Conservation (phyloP, 2,329 filamentous ascomycete species). For the Hypomyces perniciosus region DNA sequence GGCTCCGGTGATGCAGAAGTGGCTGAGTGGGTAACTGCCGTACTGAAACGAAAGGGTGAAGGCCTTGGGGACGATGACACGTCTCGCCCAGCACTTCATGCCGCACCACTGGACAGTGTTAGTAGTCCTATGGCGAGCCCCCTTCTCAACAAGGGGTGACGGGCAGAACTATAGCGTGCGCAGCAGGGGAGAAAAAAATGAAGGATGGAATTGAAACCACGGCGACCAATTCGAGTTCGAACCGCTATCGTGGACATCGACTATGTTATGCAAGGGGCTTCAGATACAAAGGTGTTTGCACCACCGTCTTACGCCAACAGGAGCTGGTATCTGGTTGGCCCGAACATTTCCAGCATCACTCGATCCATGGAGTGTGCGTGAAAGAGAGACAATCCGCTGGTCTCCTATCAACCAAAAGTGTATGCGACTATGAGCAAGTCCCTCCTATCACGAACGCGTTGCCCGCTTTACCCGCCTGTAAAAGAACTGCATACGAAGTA, state of each 20-base stretch:
- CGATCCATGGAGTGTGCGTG: not conserved
- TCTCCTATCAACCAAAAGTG: no score
- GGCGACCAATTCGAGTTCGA: no score
- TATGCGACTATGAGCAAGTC: no score
- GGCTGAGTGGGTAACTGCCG: conserved; percentile 72
- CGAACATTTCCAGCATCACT: not conserved
- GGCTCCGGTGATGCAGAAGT: conserved; percentile 68
- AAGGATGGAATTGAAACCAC: not conserved
- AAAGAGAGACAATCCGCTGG: not conserved
- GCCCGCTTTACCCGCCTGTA: no score
- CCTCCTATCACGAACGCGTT: no score
- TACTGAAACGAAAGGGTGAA: conserved; percentile 52
- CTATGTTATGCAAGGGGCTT: not conserved
- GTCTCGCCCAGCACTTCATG: conserved; percentile 76
- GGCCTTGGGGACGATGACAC: conserved; percentile 44
- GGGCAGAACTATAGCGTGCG: conserved; percentile 10
- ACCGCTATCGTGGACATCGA: not conserved
- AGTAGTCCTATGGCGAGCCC: conserved; percentile 43
- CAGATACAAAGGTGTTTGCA: not conserved
- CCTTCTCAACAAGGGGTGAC: conserved; percentile 3
- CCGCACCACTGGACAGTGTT: conserved; percentile 74
- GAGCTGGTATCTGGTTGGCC: conserved; percentile 12
- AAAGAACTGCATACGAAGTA: no score
- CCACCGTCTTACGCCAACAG: conserved; percentile 3
- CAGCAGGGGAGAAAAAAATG: conserved; percentile 2